Conservation (phyloP, 345 rosid species). For the Erucastrum elatum region DNA sequence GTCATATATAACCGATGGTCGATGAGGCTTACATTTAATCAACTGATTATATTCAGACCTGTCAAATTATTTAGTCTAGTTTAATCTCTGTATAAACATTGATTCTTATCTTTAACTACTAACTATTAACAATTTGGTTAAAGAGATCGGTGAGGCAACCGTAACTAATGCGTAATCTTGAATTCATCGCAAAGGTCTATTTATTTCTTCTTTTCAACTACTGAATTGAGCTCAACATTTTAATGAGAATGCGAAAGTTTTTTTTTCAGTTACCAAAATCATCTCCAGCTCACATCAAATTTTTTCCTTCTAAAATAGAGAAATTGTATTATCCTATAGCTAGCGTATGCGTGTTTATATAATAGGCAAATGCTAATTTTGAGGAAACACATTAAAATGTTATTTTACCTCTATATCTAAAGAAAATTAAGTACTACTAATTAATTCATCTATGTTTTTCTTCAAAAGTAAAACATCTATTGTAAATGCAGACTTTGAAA, state of each 20-base stretch:
- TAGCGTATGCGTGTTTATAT: not conserved
- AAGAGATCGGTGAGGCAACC: not conserved
- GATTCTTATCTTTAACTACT: not conserved
- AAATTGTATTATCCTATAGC: not conserved
- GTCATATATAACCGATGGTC: slow-evolving; percentile 13
- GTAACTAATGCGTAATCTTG: not conserved
- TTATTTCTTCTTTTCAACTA: not conserved
- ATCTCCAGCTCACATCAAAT: not conserved
- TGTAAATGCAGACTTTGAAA: not conserved
- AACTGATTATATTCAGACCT: not conserved
- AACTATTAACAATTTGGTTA: not conserved
- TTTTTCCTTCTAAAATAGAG: too few relatives aligned
- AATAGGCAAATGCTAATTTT: not conserved
- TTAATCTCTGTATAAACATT: not conserved
- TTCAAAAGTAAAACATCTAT: not conserved
- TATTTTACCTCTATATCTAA: not conserved
- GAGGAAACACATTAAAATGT: not conserved
- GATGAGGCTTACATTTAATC: slow-evolving; percentile 25
- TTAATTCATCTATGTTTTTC: not conserved
- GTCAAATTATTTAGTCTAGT: not conserved
- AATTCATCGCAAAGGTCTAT: not conserved
- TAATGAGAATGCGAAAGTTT: not conserved
- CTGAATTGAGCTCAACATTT: not conserved
- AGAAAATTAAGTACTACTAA: not conserved
- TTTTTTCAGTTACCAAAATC: not conserved